Percentiles rank a stretch among this genome's conserved stretches.
phyloP scores from a whole-genome alignment of 2,329 filamentous ascomycete species.

The Paracoccidioides lutzii region DNA sequence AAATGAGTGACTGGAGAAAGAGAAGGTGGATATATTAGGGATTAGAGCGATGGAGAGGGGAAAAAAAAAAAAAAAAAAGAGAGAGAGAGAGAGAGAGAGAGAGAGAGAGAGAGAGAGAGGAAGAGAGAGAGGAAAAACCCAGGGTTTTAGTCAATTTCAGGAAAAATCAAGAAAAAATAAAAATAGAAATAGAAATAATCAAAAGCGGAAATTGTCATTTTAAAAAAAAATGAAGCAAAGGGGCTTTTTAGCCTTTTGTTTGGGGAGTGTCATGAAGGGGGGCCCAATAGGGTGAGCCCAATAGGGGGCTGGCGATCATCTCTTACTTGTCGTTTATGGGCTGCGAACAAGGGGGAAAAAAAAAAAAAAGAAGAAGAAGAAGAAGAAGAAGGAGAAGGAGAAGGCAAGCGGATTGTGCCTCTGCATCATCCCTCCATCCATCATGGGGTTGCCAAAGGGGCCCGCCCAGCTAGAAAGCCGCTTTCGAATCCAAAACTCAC shows the following conservation, averaged over 20 bases:
- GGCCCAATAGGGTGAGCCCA: not conserved
- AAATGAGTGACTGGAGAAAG: not conserved
- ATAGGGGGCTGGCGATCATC: no score
- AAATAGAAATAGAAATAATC: no score
- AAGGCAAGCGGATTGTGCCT: not conserved
- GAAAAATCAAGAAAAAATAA: not conserved
- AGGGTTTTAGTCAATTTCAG: not conserved
- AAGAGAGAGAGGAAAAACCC: not conserved
- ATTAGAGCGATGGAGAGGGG: not conserved
- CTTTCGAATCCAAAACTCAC: no score
- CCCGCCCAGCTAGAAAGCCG: no score
- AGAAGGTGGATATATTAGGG: not conserved
- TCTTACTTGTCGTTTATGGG: no score
- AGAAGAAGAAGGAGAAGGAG: no score
- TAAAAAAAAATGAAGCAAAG: no score
- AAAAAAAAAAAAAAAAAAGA: not conserved
- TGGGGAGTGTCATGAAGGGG: no score
- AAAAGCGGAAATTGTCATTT: no score
- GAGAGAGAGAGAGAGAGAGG: not conserved
- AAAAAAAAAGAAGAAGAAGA: no score
- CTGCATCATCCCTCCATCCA: not conserved
- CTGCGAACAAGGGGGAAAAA: no score
- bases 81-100: not conserved
- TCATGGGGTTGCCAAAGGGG: not conserved
- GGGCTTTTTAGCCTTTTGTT: no score